Percentiles rank a stretch among this genome's conserved stretches.
Conservation (phyloP, 1,284 basidiomycete genomes). For the Porodaedalea pini region DNA sequence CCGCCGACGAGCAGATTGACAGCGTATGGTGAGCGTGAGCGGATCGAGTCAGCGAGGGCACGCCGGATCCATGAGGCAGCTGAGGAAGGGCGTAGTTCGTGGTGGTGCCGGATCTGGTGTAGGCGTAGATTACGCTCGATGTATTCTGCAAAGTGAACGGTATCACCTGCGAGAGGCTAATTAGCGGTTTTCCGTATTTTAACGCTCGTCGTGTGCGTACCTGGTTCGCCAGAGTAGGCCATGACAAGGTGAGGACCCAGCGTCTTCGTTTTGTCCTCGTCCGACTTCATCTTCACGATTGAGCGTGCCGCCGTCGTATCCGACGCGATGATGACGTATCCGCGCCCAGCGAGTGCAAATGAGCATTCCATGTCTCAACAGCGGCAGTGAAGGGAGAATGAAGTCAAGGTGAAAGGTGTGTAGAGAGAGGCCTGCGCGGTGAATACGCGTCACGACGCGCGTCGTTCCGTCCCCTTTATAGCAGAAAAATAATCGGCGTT, state of each 20-base stretch:
- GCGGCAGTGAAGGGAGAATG: background rate
- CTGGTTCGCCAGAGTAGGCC: constrained; percentile 93
- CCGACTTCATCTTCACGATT: constrained; percentile 96
- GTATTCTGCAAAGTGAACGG: constrained; percentile 94
- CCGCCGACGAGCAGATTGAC: constrained; percentile 95
- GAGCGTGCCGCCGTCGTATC: constrained; percentile 88
- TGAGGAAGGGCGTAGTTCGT: constrained; percentile 84
- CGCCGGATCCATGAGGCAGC: constrained; percentile 95
- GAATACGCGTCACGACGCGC: constrained; percentile 2
- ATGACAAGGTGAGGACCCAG: constrained; percentile 91
- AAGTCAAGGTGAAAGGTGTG: background rate
- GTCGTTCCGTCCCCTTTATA: background rate
- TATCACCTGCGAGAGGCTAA: too few species aligned
- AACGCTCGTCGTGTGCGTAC: constrained; percentile 37
- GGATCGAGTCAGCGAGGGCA: constrained; percentile 83
- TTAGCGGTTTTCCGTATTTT: too few species aligned
- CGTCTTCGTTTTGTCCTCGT: constrained; percentile 96
- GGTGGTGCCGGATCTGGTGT: constrained; percentile 92
- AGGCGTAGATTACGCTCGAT: constrained; percentile 94
- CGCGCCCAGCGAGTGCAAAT: constrained; percentile 80
- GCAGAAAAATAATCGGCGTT: background rate
- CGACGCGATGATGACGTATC: constrained; percentile 86
- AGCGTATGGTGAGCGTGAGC: constrained; percentile 84
- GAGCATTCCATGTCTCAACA: constrained; percentile 66
- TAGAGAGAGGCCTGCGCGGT: background rate